Evolutionary conservation across 2,329 filamentous ascomycete species (phyloP), one percentile per base, ranked within the genome.

Genomic region (Xylaria digitata): DNA sequence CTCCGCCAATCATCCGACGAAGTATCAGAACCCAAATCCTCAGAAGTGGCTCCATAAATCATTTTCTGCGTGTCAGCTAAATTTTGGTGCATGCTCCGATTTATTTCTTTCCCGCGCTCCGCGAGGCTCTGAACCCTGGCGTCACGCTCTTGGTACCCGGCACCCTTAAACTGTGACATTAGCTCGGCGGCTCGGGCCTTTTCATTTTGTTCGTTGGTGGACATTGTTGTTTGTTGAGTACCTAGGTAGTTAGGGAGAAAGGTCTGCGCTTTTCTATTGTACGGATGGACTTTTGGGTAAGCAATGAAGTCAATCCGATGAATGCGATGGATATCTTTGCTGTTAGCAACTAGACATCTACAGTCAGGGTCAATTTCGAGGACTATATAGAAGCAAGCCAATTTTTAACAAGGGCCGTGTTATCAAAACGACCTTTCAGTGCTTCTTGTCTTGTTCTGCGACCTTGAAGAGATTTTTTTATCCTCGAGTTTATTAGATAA

Each of bases 151-250:
- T 43, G 34, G 6, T 40, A 32, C 2, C 19, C 34, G 21, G 13
- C 34, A 6, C 52, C 52, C 7, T 54, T 23, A 0, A 68, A 23
- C 15, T 63, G 66, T 1, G 48, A 9, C 30, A 57, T 49, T 7
- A 68, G 32, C 23, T 68, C 66, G 0, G 54, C 49, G 2, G 40
- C n/a, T 9, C 58, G 56, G 1, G 19, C 13, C n/a, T 48, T 34
- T 17, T 8, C 46, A 37, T 60, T 48, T 11, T 9, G 34, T 23
- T 53, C 32, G 26, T 26, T 26, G 26, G 26, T 26, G 8, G 2
- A 76, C 76, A 78, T 78, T 3, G 50, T 40, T n/a, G 37, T 5
- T 9, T 48, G 11, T 40, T 48, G 21, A 43, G 23, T 21, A n/a
- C n/a, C n/a, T n/a, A n/a, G n/a, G n/a, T 40, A 15, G 26, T 3